phyloP scores from a whole-genome alignment of 352 stramenopile genomes.

The Pythium plurisporium region DNA sequence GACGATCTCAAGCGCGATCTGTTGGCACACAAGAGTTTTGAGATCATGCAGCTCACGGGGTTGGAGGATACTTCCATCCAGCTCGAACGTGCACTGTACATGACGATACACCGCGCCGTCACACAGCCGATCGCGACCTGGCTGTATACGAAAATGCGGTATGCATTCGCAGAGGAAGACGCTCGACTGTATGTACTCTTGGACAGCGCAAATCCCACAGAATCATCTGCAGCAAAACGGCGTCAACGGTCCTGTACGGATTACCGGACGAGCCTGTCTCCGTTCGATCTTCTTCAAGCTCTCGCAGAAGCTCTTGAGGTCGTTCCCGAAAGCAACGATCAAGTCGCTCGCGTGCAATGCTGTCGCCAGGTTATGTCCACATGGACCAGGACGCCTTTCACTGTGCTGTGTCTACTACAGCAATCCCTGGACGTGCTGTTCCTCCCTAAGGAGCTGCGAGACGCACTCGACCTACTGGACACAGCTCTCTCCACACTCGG shows the following conservation, averaged over 20 bases:
- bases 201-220: too few species aligned
- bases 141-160: constrained; percentile 20
- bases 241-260: not conserved
- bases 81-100: constrained; percentile 20
- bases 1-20: constrained; percentile 14
- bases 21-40: constrained; percentile 14
- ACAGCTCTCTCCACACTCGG: constrained; percentile 6
- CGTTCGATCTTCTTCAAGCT: constrained; percentile 9
- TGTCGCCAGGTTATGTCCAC: not conserved
- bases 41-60: constrained; percentile 25
- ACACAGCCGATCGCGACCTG: constrained; percentile 17
- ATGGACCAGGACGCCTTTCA: constrained; percentile 14
- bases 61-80: constrained; percentile 18
- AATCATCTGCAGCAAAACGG: too few species aligned
- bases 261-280: constrained; percentile 2
- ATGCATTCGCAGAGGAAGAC: constrained; percentile 18
- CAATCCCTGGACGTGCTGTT: constrained; percentile 20
- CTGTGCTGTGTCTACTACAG: constrained; percentile 18
- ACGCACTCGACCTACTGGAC: constrained; percentile 20
- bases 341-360: not conserved
- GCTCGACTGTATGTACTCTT: not conserved
- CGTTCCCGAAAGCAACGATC: not conserved
- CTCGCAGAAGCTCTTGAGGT: constrained; percentile 1
- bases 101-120: constrained; percentile 5
- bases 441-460: constrained; percentile 10